phyloP scores from a whole-genome alignment of 441 rosid genomes.

The Populus hybrid region DNA sequence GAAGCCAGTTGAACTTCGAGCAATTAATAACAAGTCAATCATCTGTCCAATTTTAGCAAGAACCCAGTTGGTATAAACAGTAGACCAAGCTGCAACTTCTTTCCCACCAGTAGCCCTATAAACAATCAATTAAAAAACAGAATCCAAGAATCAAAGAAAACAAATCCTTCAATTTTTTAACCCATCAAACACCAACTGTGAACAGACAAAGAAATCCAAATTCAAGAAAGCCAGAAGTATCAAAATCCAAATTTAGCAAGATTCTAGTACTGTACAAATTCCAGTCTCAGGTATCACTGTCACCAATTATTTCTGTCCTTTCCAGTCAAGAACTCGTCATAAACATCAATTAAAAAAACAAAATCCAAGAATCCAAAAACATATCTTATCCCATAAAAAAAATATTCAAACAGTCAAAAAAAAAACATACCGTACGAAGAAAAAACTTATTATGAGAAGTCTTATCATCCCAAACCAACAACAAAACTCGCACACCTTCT shows the following conservation, averaged over 20 bases:
- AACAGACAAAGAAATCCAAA: not conserved
- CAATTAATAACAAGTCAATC: not conserved
- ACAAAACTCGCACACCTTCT: constrained; percentile 76
- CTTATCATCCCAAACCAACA: too few relatives aligned
- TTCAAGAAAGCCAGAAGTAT: not conserved
- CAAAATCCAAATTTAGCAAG: not conserved
- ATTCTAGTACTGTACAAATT: not conserved
- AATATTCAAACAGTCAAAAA: not conserved
- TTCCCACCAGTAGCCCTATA: not conserved
- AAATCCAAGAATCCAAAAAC: not conserved
- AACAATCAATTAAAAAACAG: too few relatives aligned
- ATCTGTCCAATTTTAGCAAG: not conserved
- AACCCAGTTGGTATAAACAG: not conserved
- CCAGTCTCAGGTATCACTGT: not conserved
- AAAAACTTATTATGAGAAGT: too few relatives aligned
- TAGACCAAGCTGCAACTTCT: not conserved
- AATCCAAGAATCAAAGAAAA: too few relatives aligned
- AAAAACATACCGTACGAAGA: constrained; percentile 52
- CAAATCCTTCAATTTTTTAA: not conserved
- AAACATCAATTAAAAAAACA: not conserved
- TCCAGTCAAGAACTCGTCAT: not conserved
- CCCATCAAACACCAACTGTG: not conserved
- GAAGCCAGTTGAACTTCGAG: not conserved
- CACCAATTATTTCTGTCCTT: not conserved
- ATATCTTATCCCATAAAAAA: not conserved